These are phyloP conservation scores for Albatrellus ellisii DNA, from an alignment of 768 basidiomycete genomes.

Conservation along the genomic window DNA sequence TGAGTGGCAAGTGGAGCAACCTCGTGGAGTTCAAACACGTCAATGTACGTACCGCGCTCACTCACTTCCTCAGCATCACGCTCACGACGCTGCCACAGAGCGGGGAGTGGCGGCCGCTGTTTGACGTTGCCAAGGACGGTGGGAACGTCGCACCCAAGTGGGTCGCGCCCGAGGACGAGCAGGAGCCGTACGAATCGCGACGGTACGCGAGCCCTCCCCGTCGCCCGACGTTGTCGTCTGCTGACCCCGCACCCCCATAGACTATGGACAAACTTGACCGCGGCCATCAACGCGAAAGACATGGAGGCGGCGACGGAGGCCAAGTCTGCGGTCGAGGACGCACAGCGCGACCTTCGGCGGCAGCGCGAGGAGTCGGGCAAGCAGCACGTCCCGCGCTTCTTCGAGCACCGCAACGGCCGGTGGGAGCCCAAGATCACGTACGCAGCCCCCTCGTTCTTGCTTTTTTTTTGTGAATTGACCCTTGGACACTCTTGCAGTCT, in stretches of 20 bases:
- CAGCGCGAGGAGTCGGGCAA: slow-evolving; percentile 62
- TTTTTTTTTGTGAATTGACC: slow-evolving; percentile 6
- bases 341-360: slow-evolving; percentile 71
- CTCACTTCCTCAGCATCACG: not conserved
- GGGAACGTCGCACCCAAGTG: slow-evolving; percentile 66
- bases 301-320: slow-evolving; percentile 91
- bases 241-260: slow-evolving; percentile 21
- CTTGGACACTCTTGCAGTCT: slow-evolving; percentile 33
- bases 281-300: slow-evolving; percentile 75
- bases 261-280: slow-evolving; percentile 75
- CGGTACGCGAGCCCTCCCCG: slow-evolving; percentile 31
- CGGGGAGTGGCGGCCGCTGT: slow-evolving; percentile 61
- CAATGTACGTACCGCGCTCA: slow-evolving; percentile 34
- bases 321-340: slow-evolving; percentile 84
- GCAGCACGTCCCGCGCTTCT: slow-evolving; percentile 66
- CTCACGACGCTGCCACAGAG: slow-evolving; percentile 26
- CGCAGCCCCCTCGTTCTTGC: slow-evolving; percentile 18
- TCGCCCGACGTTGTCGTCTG: not conserved
- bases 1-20: slow-evolving; percentile 85
- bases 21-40: slow-evolving; percentile 72
- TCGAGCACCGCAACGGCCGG: slow-evolving; percentile 60
- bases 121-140: slow-evolving; percentile 72
- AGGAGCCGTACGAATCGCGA: slow-evolving; percentile 85
- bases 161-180: slow-evolving; percentile 76
- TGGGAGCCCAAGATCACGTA: slow-evolving; percentile 76